Evolutionary conservation across 345 rosid species (phyloP).

Genomic region (Cardamine chenopodiifolia): DNA sequence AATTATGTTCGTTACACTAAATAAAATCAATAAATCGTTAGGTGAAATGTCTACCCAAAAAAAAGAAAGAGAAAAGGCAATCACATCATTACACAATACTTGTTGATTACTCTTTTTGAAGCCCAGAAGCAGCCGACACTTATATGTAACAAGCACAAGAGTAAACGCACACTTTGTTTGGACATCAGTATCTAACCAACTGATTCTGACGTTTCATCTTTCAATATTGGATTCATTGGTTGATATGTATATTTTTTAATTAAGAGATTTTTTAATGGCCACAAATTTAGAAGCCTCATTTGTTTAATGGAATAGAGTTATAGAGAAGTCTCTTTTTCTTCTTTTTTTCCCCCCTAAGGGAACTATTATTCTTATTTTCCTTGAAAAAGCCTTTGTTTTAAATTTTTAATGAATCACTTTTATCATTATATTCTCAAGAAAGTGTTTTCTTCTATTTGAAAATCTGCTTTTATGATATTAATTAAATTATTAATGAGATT

Average conservation of each 20-base stretch:
- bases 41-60: slow-evolving; percentile 35
- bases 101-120: slow-evolving; percentile 26
- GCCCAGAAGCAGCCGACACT: slow-evolving; percentile 36
- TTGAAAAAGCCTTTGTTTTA: neutral
- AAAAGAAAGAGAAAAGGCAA: slow-evolving; percentile 2
- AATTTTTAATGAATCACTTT: neutral
- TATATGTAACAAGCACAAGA: neutral
- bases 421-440: neutral
- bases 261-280: neutral
- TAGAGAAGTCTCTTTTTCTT: neutral
- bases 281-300: neutral
- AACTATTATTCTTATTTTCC: neutral
- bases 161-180: slow-evolving; percentile 23
- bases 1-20: neutral
- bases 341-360: neutral
- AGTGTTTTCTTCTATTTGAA: neutral
- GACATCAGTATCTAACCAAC: slow-evolving; percentile 41
- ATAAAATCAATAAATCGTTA: slow-evolving; percentile 28
- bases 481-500: too few species aligned
- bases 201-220: slow-evolving; percentile 42
- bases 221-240: slow-evolving; percentile 21
- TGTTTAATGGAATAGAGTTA: neutral
- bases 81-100: slow-evolving; percentile 38
- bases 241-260: neutral
- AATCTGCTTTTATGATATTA: neutral